These are phyloP conservation scores for Taxillus chinensis DNA, from an alignment of 164 flowering plant genomes.

Conservation along the genomic window DNA sequence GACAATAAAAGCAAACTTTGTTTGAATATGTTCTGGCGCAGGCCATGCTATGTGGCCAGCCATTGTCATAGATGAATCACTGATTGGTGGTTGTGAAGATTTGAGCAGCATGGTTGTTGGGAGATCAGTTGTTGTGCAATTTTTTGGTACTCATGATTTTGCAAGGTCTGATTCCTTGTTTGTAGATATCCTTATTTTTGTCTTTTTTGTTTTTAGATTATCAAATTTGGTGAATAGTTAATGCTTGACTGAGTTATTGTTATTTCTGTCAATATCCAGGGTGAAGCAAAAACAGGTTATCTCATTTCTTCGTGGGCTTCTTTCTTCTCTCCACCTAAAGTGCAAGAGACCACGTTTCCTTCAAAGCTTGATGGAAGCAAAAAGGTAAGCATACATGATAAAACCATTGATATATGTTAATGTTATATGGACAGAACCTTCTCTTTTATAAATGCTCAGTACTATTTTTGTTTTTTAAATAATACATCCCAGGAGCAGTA, in stretches of 20 bases:
- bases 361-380: slow-evolving; percentile 78
- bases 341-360: slow-evolving; percentile 63
- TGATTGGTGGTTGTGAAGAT: slow-evolving; percentile 35
- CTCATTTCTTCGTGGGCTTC: slow-evolving; percentile 78
- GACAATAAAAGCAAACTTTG: neutral
- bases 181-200: neutral
- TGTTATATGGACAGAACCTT: too few relatives aligned
- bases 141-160: slow-evolving; percentile 97
- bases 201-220: neutral
- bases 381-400: slow-evolving; percentile 36
- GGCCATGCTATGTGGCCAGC: slow-evolving; percentile 99
- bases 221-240: neutral
- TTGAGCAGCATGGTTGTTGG: slow-evolving; percentile 34
- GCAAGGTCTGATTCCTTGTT: slow-evolving; percentile 51
- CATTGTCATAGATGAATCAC: slow-evolving; percentile 61
- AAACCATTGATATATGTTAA: too few relatives aligned
- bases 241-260: slow-evolving; percentile 3
- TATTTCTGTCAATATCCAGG: slow-evolving; percentile 29
- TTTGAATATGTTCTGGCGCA: slow-evolving; percentile 16
- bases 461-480: too few relatives aligned
- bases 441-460: too few relatives aligned
- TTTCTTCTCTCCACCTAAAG: slow-evolving; percentile 63
- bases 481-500: too few relatives aligned
- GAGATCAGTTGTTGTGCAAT: slow-evolving; percentile 75
- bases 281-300: slow-evolving; percentile 56